These are phyloP conservation scores for Casaregolazyma suthepensis DNA, from an alignment of 1,139 yeast genomes.

Conservation along the genomic window DNA sequence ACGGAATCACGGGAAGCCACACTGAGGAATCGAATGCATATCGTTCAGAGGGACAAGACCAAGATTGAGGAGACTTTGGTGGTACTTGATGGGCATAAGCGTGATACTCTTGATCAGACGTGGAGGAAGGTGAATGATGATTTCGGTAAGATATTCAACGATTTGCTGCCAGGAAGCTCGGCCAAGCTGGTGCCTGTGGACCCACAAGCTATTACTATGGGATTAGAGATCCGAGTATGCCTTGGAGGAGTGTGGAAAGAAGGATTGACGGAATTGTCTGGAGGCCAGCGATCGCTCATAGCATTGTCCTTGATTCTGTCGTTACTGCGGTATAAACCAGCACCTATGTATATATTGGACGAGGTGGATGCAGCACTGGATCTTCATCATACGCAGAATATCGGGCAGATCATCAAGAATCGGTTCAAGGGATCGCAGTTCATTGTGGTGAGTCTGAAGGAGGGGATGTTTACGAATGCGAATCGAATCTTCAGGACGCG, in stretches of 20 bases:
- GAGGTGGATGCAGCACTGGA: constrained; percentile 99
- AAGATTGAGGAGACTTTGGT: constrained; percentile 85
- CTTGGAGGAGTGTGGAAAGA: constrained; percentile 95
- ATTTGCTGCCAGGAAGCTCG: constrained; percentile 80
- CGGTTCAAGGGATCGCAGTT: constrained; percentile 94
- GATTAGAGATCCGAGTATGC: constrained; percentile 85
- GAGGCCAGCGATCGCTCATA: constrained; percentile 93
- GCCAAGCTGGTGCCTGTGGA: constrained; percentile 85
- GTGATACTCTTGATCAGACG: constrained; percentile 75
- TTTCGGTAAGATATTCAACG: constrained; percentile 89
- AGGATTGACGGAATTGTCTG: constrained; percentile 88
- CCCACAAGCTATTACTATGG: constrained; percentile 76
- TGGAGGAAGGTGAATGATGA: constrained; percentile 74
- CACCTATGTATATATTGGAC: constrained; percentile 95
- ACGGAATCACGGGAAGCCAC: constrained; percentile 84
- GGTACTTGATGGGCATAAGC: constrained; percentile 81
- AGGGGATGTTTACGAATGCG: constrained; percentile 97
- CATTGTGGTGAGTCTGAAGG: constrained; percentile 92
- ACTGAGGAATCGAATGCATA: constrained; percentile 71
- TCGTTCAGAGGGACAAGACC: constrained; percentile 83
- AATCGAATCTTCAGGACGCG: constrained; percentile 89
- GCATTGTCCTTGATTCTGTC: constrained; percentile 91
- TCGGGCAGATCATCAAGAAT: constrained; percentile 92
- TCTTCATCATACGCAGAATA: constrained; percentile 93
- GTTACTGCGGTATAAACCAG: constrained; percentile 87